These are phyloP conservation scores for Boletus rubropictus DNA, from an alignment of 768 basidiomycete species.

Conservation along the genomic window DNA sequence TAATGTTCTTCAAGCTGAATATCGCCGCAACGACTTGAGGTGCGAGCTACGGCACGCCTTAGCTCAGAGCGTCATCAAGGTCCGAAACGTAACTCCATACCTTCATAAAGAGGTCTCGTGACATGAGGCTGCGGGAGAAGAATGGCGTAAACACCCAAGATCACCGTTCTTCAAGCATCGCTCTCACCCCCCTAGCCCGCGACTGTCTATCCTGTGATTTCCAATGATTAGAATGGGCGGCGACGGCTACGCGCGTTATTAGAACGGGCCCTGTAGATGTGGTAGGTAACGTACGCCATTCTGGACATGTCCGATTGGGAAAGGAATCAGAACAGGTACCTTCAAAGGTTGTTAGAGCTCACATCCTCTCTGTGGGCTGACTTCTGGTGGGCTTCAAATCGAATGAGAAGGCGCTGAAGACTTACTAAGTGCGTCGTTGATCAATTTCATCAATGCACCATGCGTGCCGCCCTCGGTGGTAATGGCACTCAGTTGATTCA, in stretches of 20 bases:
- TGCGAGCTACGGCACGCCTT: constrained; percentile 31
- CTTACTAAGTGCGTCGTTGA: constrained; percentile 45
- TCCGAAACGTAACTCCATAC: constrained; percentile 4
- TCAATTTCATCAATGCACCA: constrained; percentile 37
- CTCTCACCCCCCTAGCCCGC: constrained; percentile 21
- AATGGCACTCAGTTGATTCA: constrained; percentile 34
- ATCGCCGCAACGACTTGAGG: constrained; percentile 41
- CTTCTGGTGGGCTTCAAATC: constrained; percentile 29
- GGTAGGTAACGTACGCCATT: constrained; percentile 31
- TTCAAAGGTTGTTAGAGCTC: constrained; percentile 23
- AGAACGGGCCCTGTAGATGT: background rate
- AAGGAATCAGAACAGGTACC: constrained; percentile 30
- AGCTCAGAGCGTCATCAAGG: constrained; percentile 14
- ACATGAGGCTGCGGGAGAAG: constrained; percentile 27
- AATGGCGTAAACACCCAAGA: background rate
- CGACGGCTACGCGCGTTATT: constrained; percentile 7
- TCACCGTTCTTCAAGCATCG: background rate
- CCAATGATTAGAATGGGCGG: constrained; percentile 1
- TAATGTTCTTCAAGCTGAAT: constrained; percentile 38
- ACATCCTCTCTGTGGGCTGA: constrained; percentile 24
- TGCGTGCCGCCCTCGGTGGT: constrained; percentile 19
- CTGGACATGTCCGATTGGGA: constrained; percentile 35
- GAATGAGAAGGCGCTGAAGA: constrained; percentile 2
- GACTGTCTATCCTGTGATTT: constrained; percentile 5
- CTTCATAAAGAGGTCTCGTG: constrained; percentile 23